Evolutionary conservation across 352 stramenopile genomes (phyloP), one percentile per base, ranked within the genome.

Genomic region (Pythium aristosporum): DNA sequence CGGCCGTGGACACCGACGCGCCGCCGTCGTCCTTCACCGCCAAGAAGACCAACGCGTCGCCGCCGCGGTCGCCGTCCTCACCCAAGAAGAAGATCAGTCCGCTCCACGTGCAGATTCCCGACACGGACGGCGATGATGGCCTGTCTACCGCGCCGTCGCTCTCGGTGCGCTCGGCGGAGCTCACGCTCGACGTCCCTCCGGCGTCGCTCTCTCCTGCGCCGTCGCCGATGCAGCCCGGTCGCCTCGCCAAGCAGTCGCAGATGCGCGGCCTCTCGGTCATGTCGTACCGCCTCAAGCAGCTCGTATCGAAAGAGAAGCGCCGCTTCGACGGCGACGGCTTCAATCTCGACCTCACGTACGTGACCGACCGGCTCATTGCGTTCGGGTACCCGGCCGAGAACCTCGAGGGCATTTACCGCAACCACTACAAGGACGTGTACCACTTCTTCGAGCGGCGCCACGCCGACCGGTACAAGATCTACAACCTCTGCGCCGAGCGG

Each of bases 321-420:
- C 76, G 91, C 2, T 96, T 93, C 67, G 79, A 79, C 30, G 79
- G 90, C 62, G 85, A 96, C 37, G 91, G 88, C 55, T 98, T 97
- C 73, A 91, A 97, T 56, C 75, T 98, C 53, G 92, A 98, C 69
- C 81, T 98, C 73, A 94, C 88, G 32, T 98, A 98, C 72, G 86
- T 98, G 23, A 94, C 88, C 15, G 69, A 71, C 51, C 76, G 83
- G 6, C 75, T 98, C 25, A 94, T 98, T 50, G 89, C 89, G 13
- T 85, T 97, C 39, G 91, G 91, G 15, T 98, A 96, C 66, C 92
- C 92, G 2, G 81, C 91, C 7, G 82, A 89, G 58, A 93, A 85
- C 51, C 72, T 97, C 57, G 88, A 97, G 63, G 87, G 81, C 28
- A 75, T 92, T 25, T 97, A 97, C 72, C 79, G 92, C 10, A 98